Base-by-base conservation (phyloP, 2,329 filamentous ascomycete species). In the Alternaria viburni region DNA sequence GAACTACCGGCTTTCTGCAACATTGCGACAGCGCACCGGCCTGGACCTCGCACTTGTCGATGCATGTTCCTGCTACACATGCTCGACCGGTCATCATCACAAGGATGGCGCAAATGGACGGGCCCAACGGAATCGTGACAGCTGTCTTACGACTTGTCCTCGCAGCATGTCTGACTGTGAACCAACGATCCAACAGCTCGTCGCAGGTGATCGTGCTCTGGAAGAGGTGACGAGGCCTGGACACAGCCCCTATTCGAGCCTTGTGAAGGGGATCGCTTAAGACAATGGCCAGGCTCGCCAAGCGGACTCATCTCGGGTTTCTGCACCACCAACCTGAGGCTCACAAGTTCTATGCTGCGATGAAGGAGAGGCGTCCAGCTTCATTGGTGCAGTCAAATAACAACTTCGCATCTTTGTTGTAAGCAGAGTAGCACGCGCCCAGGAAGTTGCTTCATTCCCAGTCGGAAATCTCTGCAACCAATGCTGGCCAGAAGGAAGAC, bases 241-340 rank as follows among this genome's bases (percentile, higher is more conserved):
- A 54, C 28, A 57, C 57, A 58, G 58, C 71, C 73, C 75, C 74
- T 76, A 71, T 75, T 64, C 67, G 71, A 68, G 67, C 43, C 60
- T 52, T 60, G 57, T 51, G 54, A 50, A 65, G 67, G 49, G 65
- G 64, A 65, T 71, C 68, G 64, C 52, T 65, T 69, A 65, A 63
- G 67, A 67, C 60, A 62, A 67, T 69, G 54, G 65, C 65, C 51
- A 69, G 68, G 61, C 65, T 73, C 59, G 73, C 74, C 73, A 72
- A 74, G 71, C 64, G 56, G 54, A 49, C 50, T 74, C 69, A 73
- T 73, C 69, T 69, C 66, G 54, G 64, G 57, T 25, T 21, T 28
- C 23, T 54, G 54, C 30, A 54, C 52, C 57, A 26, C 44, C 56
- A 47, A 50, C 50, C 41, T 25, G 28, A 28, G 21, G 28, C 47